phyloP scores from a whole-genome alignment of 2,329 filamentous ascomycete species.

The Tolypocladium endophyticum region DNA sequence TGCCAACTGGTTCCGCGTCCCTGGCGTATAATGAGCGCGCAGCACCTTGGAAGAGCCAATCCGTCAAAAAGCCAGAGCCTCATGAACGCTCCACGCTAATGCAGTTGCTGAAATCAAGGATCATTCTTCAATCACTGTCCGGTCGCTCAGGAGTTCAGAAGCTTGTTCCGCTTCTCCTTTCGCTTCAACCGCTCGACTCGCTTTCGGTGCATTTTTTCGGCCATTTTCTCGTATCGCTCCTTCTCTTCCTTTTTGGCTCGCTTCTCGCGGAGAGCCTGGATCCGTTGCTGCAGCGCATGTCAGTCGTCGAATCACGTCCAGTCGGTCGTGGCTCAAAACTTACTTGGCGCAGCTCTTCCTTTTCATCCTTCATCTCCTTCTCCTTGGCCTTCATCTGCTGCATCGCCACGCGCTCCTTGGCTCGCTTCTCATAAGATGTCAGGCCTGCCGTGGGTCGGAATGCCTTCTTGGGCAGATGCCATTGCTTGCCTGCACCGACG shows the following conservation, averaged over 20 bases:
- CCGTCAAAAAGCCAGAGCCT: neutral
- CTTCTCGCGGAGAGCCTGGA: slow-evolving; percentile 75
- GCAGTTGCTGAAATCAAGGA: neutral
- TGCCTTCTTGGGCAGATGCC: slow-evolving; percentile 73
- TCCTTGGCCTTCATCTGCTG: slow-evolving; percentile 83
- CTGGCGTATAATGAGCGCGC: neutral
- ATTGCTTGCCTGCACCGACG: slow-evolving; percentile 71
- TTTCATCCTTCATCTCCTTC: slow-evolving; percentile 92
- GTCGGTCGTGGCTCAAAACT: slow-evolving; percentile 10
- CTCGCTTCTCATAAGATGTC: slow-evolving; percentile 67
- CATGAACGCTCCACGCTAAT: neutral
- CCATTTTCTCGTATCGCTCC: slow-evolving; percentile 86
- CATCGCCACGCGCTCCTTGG: slow-evolving; percentile 57
- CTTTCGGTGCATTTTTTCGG: slow-evolving; percentile 96
- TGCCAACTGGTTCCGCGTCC: neutral
- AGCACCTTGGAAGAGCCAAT: neutral
- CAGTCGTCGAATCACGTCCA: slow-evolving; percentile 1
- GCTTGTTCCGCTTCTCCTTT: slow-evolving; percentile 92
- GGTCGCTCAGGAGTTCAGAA: slow-evolving; percentile 49
- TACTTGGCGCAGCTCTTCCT: slow-evolving; percentile 80
- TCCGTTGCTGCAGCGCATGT: slow-evolving; percentile 46
- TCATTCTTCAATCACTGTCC: neutral
- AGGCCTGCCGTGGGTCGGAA: slow-evolving; percentile 76
- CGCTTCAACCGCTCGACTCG: slow-evolving; percentile 86
- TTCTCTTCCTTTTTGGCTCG: slow-evolving; percentile 85